Base-by-base conservation (phyloP, 306 rosid genomes). In the Delonix regia region DNA sequence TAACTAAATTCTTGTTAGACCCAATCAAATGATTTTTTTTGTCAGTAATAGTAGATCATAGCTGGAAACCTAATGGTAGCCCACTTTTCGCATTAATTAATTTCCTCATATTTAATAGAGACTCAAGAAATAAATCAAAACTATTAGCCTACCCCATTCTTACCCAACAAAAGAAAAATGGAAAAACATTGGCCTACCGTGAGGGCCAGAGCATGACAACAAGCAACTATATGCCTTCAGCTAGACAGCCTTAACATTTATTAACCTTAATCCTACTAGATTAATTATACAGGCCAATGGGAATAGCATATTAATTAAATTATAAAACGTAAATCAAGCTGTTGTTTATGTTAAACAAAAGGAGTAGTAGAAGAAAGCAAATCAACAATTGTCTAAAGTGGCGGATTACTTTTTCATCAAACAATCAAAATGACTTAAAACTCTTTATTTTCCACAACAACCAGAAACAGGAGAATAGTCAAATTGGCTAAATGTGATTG, bases 1-100 rank as follows among this genome's bases (percentile, higher is more conserved):
- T 84, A 85, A 87, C 87, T 82, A 57, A 84, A 85, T 73, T 85
- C 87, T 77, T 66, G 92, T 86, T 86, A 19, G 78, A 72, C 75
- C 74, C 83, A 81, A 84, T 85, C 85, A 70, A 73, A 83, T 76
- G 78, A 51, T 38, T 55, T 76, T 38, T n/a, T 10, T 51, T 72
- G 33, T 61, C 2, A 8, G 15, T 36, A 22, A 71, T 76, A 51
- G 42, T 52, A 4, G 34, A 16, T 18, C 41, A 39, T 66, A 39
- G 74, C 53, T 25, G 24, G 34, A 12, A 9, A n/a, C 72, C 41
- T 47, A 57, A 53, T 59, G 13, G 25, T 33, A 71, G 63, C 56
- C 61, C 24, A 19, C 36, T 71, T 77, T 51, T 45, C 76, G 64
- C 45, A 52, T 57, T 71, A 57, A 36, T 19, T 67, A 25, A 33